Conservation (phyloP, 768 basidiomycete species). For the Mrakia hoshinonis region DNA sequence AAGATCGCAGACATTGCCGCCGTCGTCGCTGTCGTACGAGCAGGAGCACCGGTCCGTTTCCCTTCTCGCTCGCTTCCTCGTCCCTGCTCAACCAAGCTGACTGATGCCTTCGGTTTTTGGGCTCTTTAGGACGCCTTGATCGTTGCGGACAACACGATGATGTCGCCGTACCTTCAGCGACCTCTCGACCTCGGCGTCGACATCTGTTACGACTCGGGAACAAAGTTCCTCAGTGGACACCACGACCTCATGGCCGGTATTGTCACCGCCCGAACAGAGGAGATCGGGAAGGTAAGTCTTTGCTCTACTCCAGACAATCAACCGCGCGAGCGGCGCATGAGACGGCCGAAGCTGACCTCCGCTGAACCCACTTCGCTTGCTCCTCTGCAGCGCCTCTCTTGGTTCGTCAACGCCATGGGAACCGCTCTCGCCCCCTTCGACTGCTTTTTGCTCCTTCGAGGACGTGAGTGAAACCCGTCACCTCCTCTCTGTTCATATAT, state of each 20-base stretch:
- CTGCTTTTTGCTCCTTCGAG: slow-evolving; percentile 88
- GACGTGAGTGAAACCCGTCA: too few relatives aligned
- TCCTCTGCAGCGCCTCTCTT: slow-evolving; percentile 62
- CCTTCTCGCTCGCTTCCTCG: too few relatives aligned
- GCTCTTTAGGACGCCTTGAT: slow-evolving; percentile 34
- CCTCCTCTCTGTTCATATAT: too few relatives aligned
- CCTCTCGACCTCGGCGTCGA: slow-evolving; percentile 94
- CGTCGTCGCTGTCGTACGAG: slow-evolving; percentile 76
- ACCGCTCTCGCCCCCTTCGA: slow-evolving; percentile 93
- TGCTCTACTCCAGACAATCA: too few relatives aligned
- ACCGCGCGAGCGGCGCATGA: too few relatives aligned
- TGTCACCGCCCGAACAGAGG: slow-evolving; percentile 83
- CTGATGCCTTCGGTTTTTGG: neutral
- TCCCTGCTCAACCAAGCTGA: neutral
- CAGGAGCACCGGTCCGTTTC: slow-evolving; percentile 52
- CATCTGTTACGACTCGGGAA: slow-evolving; percentile 94
- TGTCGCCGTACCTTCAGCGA: slow-evolving; percentile 94
- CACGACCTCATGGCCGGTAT: slow-evolving; percentile 99
- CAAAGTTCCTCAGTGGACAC: slow-evolving; percentile 95
- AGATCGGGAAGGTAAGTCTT: slow-evolving; percentile 63
- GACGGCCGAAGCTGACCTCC: neutral
- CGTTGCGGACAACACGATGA: slow-evolving; percentile 87
- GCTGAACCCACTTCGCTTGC: neutral
- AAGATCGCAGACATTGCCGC: slow-evolving; percentile 83
- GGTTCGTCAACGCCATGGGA: slow-evolving; percentile 84